These are phyloP conservation scores for Colletotrichum sp. DNA, from an alignment of 2,329 filamentous ascomycete genomes.

Conservation along the genomic window DNA sequence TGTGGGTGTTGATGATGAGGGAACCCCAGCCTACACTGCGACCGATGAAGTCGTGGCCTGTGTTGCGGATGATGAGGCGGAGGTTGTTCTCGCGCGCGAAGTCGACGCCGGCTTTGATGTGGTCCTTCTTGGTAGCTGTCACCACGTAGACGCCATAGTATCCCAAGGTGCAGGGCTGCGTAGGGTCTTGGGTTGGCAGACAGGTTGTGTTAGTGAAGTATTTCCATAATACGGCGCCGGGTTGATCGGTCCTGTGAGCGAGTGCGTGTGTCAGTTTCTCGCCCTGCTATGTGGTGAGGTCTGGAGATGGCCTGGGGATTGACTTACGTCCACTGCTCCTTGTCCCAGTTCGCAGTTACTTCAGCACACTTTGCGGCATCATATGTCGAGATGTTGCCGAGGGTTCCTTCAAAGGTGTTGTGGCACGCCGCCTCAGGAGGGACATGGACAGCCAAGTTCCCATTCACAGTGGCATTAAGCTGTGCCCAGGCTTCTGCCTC, in stretches of 20 bases:
- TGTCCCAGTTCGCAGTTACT: constrained; percentile 32
- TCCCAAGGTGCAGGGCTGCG: constrained; percentile 39
- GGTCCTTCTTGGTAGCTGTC: constrained; percentile 23
- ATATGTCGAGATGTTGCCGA: constrained; percentile 34
- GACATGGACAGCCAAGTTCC: constrained; percentile 52
- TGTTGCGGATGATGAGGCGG: constrained; percentile 60
- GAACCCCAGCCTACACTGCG: constrained; percentile 66
- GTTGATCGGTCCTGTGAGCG: constrained; percentile 28
- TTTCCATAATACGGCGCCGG: constrained; percentile 39
- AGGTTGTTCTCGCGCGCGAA: constrained; percentile 46
- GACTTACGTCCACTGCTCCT: constrained; percentile 43
- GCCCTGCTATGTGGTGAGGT: neutral
- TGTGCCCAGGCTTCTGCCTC: constrained; percentile 41
- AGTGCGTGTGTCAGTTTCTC: neutral
- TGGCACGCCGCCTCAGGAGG: constrained; percentile 54
- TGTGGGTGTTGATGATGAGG: constrained; percentile 61
- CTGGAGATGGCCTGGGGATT: neutral
- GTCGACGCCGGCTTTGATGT: constrained; percentile 35
- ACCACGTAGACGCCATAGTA: constrained; percentile 41
- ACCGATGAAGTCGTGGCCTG: constrained; percentile 63
- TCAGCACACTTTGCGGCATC: constrained; percentile 38
- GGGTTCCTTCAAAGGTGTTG: constrained; percentile 19
- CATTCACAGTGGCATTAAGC: constrained; percentile 54
- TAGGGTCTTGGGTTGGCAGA: constrained; percentile 35
- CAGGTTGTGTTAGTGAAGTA: constrained; percentile 48